Base-by-base conservation (phyloP, 768 basidiomycete genomes). In the Amanita inopinata region DNA sequence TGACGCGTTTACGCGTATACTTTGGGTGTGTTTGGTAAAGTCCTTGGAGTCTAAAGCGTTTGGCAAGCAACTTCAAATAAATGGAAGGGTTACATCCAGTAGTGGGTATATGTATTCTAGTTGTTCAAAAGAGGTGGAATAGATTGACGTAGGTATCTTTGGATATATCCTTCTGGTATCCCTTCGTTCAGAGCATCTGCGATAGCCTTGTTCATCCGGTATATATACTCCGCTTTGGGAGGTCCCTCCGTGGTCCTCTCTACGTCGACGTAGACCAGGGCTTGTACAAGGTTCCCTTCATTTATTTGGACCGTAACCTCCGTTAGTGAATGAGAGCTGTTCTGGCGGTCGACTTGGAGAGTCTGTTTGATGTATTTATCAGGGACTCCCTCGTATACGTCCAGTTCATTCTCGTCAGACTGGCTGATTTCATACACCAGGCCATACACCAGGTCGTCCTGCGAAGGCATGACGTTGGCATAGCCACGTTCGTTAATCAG, bases 201-300 rank as follows among this genome's bases (percentile, higher is more conserved):
- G 19, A 73, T 68, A 3, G 59, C 70, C 53, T 53, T 59, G 46
- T 73, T 71, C 57, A 74, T 69, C 9, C 70, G 58, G 43, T 51
- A 49, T 23, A 73, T 64, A 48, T 73, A 74, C 51, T 73, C 70
- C 33, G 53, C 51, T 48, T 57, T 56, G 4, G 67, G 62, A 4
- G 47, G 40, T 9, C 66, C 61, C 20, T 59, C 58, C 11, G 40
- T 46, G 40, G 57, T 48, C 35, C 64, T 54, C 30, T 59, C 40
- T 8, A 57, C 48, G 36, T 73, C 69, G 15, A 73, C 55, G 39
- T 73, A 74, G 20, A 71, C 57, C 39, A 73, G 53, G 1, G 57
- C 58, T 9, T 61, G 41, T 15, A 14, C 12, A 23, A 19, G 6
- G 15, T 42, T 4, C 15, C 27, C 17, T 9, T 22, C 5, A 20